Evolutionary conservation across 805 yeast genomes (phyloP).

Genomic region (Wickerhamomyces mucosus): DNA sequence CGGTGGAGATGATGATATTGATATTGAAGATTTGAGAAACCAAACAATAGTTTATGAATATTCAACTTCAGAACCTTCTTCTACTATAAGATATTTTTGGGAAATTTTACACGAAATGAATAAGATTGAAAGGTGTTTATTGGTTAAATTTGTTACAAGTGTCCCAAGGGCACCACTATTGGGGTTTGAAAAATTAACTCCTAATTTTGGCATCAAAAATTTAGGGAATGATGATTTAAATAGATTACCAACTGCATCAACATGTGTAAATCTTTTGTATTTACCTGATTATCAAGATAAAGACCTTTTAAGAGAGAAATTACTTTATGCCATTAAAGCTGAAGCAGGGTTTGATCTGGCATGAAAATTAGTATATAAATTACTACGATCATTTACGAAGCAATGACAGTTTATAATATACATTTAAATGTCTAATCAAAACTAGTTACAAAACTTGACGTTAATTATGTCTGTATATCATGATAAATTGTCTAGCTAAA

Average conservation of each 20-base stretch:
- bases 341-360: slow-evolving; percentile 85
- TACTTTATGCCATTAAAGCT: slow-evolving; percentile 69
- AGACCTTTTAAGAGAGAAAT: slow-evolving; percentile 44
- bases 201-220: slow-evolving; percentile 72
- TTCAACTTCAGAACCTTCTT: slow-evolving; percentile 34
- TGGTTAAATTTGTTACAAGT: slow-evolving; percentile 85
- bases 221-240: slow-evolving; percentile 40
- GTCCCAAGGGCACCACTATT: slow-evolving; percentile 86
- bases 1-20: slow-evolving; percentile 60
- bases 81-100: slow-evolving; percentile 66
- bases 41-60: slow-evolving; percentile 65
- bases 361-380: too few relatives aligned
- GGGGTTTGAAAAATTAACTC: slow-evolving; percentile 69
- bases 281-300: slow-evolving; percentile 75
- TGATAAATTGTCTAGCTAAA: too few relatives aligned
- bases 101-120: slow-evolving; percentile 61
- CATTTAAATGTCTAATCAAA: too few relatives aligned
- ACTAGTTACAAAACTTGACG: too few relatives aligned
- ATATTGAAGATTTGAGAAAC: slow-evolving; percentile 55
- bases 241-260: slow-evolving; percentile 76
- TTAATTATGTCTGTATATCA: too few relatives aligned
- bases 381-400: too few relatives aligned
- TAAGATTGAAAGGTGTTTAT: slow-evolving; percentile 48
- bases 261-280: slow-evolving; percentile 83
- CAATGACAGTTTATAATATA: too few relatives aligned